These are phyloP conservation scores for Oryza australiensis DNA, from an alignment of 176 grass and related monocot genomes.

Conservation along the genomic window DNA sequence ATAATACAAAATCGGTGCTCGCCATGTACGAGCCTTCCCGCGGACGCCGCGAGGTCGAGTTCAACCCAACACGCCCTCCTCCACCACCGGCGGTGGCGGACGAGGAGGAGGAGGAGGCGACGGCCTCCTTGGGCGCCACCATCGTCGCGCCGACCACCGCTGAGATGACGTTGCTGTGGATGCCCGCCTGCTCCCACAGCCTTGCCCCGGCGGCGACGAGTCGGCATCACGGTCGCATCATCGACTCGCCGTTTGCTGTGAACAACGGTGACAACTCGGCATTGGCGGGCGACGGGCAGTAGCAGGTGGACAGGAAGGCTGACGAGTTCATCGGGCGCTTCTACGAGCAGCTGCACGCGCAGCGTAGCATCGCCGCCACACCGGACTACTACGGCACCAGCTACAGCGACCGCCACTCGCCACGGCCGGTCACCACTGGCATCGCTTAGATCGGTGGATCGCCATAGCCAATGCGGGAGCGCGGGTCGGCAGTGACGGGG, in stretches of 20 bases:
- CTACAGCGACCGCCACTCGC: slow-evolving; percentile 1
- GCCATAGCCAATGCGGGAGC: too few relatives aligned
- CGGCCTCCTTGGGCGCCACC: slow-evolving; percentile 12
- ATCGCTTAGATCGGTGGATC: background rate
- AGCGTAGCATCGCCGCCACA: slow-evolving; percentile 56
- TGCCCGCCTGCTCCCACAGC: slow-evolving; percentile 29
- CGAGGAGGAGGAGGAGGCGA: too few relatives aligned
- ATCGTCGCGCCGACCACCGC: background rate
- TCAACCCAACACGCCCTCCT: slow-evolving; percentile 82
- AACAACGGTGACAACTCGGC: background rate
- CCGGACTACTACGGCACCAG: slow-evolving; percentile 38
- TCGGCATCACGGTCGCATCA: slow-evolving; percentile 34
- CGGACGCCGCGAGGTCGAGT: slow-evolving; percentile 69
- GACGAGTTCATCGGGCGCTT: slow-evolving; percentile 73
- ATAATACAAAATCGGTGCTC: too few relatives aligned
- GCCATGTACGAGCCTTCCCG: slow-evolving; percentile 44
- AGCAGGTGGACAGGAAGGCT: slow-evolving; percentile 60
- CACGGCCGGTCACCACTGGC: background rate
- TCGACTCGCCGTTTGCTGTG: slow-evolving; percentile 44
- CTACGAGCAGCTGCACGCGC: slow-evolving; percentile 76
- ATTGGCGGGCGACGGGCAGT: background rate
- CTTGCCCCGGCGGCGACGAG: slow-evolving; percentile 1
- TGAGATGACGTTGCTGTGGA: background rate
- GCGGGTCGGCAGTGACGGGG: too few relatives aligned
- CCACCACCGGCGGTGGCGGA: background rate